Conservation (phyloP, 345 rosid genomes). For the Hevea brasiliensis region DNA sequence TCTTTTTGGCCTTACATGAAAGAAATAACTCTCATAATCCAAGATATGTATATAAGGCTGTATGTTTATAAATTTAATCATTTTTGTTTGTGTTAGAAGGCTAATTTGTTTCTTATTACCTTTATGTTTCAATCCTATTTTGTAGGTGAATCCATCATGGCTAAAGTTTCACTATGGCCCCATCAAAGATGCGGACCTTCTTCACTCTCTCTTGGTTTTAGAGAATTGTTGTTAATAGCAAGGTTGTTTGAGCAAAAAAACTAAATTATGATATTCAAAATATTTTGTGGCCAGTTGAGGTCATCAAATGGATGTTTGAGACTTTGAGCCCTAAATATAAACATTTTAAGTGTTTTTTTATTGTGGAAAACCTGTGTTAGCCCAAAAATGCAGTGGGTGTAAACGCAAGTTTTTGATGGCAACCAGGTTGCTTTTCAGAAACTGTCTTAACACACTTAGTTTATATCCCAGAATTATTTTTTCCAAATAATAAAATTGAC, state of each 20-base stretch:
- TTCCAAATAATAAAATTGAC: not conserved
- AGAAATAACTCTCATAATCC: not conserved
- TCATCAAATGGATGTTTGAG: not conserved
- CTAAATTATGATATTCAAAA: not conserved
- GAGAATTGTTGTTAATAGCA: not conserved
- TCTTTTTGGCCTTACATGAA: not conserved
- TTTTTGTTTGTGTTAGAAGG: not conserved
- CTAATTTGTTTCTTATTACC: not conserved
- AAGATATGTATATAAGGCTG: not conserved
- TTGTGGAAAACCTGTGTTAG: not conserved
- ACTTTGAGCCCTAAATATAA: not conserved
- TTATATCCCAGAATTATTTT: not conserved
- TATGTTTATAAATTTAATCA: not conserved
- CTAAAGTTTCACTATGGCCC: constrained; percentile 12
- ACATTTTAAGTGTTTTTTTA: not conserved
- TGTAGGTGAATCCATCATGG: constrained; percentile 11
- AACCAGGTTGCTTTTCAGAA: not conserved
- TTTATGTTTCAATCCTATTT: not conserved
- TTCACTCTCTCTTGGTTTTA: constrained; percentile 6
- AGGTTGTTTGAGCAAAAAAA: constrained; percentile 2
- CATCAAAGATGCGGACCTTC: constrained; percentile 11
- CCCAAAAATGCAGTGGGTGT: not conserved
- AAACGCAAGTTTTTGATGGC: constrained; percentile 2
- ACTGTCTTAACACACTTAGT: not conserved
- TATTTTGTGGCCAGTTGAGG: not conserved